These are phyloP conservation scores for Botrytis sinoallii DNA, from an alignment of 2,329 filamentous ascomycete species.

Conservation along the genomic window DNA sequence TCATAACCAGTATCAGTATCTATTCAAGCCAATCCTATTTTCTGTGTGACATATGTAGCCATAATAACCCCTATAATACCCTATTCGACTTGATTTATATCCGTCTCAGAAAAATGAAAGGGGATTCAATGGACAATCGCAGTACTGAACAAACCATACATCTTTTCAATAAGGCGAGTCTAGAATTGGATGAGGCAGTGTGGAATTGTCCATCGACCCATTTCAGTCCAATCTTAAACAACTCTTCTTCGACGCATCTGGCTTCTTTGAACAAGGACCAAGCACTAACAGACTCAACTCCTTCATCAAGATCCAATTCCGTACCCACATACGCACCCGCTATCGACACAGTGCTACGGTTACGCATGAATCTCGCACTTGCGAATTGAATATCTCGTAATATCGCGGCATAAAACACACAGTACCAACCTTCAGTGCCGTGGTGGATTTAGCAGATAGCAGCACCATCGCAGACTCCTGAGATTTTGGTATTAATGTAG, in stretches of 20 bases:
- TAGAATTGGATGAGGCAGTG: not conserved
- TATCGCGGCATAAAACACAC: not conserved
- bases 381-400: not conserved
- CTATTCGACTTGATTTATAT: not conserved
- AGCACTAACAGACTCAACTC: not conserved
- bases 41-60: not conserved
- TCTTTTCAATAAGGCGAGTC: not conserved
- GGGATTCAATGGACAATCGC: not conserved
- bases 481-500: not conserved
- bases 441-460: not conserved
- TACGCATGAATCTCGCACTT: not conserved
- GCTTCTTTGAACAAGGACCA: not conserved
- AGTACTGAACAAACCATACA: not conserved
- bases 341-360: not conserved
- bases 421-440: not conserved
- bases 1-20: not conserved
- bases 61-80: no score
- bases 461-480: not conserved
- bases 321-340: not conserved
- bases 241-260: not conserved
- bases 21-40: not conserved
- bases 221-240: not conserved
- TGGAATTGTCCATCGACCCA: not conserved
- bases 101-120: no score
- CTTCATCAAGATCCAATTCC: not conserved